Percentiles rank a stretch among this genome's conserved stretches.
Conservation (phyloP, 106 monocot genomes). For the Xerophyta viscosa region DNA sequence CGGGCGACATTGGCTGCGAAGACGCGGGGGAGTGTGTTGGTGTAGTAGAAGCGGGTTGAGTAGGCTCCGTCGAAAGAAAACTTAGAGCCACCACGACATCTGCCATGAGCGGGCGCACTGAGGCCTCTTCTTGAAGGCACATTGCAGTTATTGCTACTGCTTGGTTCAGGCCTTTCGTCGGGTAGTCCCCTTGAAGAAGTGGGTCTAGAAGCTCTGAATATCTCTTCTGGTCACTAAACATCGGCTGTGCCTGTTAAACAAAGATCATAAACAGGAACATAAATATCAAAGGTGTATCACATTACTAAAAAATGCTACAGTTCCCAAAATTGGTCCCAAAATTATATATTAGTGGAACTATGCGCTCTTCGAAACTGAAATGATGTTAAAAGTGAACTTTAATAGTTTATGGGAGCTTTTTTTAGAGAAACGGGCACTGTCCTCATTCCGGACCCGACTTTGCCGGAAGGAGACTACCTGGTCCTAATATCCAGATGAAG, state of each 20-base stretch:
- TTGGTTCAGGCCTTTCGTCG: slow-evolving; percentile 55
- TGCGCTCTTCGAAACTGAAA: no score
- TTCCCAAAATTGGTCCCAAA: no score
- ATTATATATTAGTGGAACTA: no score
- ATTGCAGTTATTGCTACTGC: slow-evolving; percentile 74
- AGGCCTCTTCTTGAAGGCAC: slow-evolving; percentile 89
- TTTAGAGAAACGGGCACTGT: no score
- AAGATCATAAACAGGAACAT: no score
- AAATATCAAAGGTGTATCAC: no score
- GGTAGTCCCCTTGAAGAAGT: slow-evolving; percentile 36
- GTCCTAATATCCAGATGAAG: no score
- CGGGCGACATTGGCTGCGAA: not conserved
- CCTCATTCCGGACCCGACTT: no score
- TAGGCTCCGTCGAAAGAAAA: slow-evolving; percentile 30
- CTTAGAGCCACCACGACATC: slow-evolving; percentile 76
- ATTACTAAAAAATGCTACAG: no score
- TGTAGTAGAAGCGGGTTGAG: not conserved
- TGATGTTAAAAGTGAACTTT: no score
- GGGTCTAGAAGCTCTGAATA: slow-evolving; percentile 75
- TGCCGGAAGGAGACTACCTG: no score
- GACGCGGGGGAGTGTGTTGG: not conserved
- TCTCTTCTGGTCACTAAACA: slow-evolving; percentile 76
- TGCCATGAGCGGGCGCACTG: slow-evolving; percentile 67
- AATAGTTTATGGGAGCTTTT: no score
- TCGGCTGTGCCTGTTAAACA: slow-evolving; percentile 36